These are phyloP conservation scores for Spathaspora hagerdaliae DNA, from an alignment of 805 yeast genomes.

Conservation along the genomic window DNA sequence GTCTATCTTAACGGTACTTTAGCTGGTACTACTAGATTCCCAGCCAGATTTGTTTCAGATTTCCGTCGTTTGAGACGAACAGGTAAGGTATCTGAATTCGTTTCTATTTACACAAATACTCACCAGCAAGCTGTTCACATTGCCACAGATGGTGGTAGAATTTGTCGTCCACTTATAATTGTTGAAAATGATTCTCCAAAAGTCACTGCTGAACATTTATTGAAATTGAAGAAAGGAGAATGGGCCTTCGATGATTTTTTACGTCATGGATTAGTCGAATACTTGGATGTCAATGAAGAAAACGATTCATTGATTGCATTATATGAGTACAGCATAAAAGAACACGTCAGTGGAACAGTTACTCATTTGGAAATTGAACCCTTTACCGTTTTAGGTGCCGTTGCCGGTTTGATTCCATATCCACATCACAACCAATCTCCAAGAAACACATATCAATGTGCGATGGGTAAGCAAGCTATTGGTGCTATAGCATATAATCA, in stretches of 20 bases:
- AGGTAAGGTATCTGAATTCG: slow-evolving; percentile 83
- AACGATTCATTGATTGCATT: slow-evolving; percentile 91
- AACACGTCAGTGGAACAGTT: slow-evolving; percentile 45
- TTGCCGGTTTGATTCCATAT: slow-evolving; percentile 87
- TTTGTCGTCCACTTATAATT: slow-evolving; percentile 93
- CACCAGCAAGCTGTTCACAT: slow-evolving; percentile 94
- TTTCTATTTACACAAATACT: slow-evolving; percentile 82
- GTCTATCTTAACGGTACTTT: slow-evolving; percentile 92
- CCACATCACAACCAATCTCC: slow-evolving; percentile 94
- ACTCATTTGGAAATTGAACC: slow-evolving; percentile 97
- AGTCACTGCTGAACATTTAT: slow-evolving; percentile 70
- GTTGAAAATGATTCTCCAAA: slow-evolving; percentile 64
- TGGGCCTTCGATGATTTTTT: slow-evolving; percentile 91
- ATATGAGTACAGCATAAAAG: slow-evolving; percentile 56
- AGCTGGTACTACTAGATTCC: slow-evolving; percentile 84
- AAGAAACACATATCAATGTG: slow-evolving; percentile 89
- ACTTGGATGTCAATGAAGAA: slow-evolving; percentile 95
- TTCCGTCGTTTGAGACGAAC: slow-evolving; percentile 80
- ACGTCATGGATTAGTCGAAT: slow-evolving; percentile 83
- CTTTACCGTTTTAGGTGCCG: slow-evolving; percentile 87
- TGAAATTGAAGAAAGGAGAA: slow-evolving; percentile 57
- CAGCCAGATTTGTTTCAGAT: slow-evolving; percentile 71
- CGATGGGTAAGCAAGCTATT: slow-evolving; percentile 99
- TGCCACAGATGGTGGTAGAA: slow-evolving; percentile 98
- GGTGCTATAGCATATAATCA: slow-evolving; percentile 98